phyloP scores from a whole-genome alignment of 192 early-diverging fungal genomes.

The Dimargaris verticillata region DNA sequence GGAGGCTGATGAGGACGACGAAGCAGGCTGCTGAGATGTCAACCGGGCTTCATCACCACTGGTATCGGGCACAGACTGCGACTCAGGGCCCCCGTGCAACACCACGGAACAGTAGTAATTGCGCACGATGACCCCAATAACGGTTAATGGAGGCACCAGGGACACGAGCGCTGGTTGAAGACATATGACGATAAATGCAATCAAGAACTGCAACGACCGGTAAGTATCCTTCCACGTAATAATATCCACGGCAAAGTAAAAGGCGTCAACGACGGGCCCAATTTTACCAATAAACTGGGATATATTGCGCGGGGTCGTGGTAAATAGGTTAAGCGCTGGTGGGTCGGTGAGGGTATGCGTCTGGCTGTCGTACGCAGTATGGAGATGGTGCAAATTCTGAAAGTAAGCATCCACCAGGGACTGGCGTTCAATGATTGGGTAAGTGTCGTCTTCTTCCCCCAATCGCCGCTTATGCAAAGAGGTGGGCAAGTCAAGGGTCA shows the following conservation, averaged over 20 bases:
- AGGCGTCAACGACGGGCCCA: conserved; percentile 27
- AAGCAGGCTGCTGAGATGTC: neutral
- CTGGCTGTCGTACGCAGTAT: too few species aligned
- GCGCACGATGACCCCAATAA: neutral
- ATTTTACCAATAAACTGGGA: conserved; percentile 22
- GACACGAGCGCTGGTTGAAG: neutral
- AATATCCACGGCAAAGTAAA: conserved; percentile 21
- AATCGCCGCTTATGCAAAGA: too few species aligned
- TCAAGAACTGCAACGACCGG: conserved; percentile 12
- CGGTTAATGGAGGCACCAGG: conserved; percentile 13
- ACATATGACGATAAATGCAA: conserved; percentile 8
- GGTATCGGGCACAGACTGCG: neutral
- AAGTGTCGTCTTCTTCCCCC: too few species aligned
- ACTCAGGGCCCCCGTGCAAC: neutral
- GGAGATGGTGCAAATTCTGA: too few species aligned
- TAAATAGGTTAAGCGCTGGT: conserved; percentile 30
- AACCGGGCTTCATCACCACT: neutral
- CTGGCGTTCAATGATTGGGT: too few species aligned
- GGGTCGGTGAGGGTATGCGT: conserved; percentile 3
- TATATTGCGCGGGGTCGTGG: conserved; percentile 35
- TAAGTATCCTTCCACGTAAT: conserved; percentile 30
- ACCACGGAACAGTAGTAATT: neutral
- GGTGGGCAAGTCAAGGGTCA: too few species aligned
- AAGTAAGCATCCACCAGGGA: too few species aligned
- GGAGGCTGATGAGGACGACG: neutral